A percentile compares a stretch with the other conserved stretches of the same genome.
Evolutionary conservation across 2,329 filamentous ascomycete species (phyloP).

Genomic region (Leptographium wingfieldii): DNA sequence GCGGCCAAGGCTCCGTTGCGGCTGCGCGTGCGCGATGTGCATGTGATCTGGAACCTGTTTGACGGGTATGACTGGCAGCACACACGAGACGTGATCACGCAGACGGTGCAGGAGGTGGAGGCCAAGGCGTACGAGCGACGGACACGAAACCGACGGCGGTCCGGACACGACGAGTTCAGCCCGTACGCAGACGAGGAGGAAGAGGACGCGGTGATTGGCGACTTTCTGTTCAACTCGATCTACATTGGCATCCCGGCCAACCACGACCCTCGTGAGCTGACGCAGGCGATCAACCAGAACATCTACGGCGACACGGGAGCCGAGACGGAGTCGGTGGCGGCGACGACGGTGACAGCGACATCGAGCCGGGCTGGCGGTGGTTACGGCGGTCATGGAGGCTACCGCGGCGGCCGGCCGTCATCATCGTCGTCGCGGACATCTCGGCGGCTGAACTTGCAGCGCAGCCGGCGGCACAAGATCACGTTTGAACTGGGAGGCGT

Average conservation of each 20-base stretch:
- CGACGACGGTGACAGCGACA: conserved; percentile 54
- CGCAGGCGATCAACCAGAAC: conserved; percentile 74
- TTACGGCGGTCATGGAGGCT: conserved; percentile 14
- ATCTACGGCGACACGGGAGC: conserved; percentile 67
- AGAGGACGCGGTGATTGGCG: conserved; percentile 76
- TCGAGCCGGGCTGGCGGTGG: conserved; percentile 30
- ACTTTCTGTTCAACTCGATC: conserved; percentile 96
- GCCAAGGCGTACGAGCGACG: conserved; percentile 65
- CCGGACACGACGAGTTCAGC: conserved; percentile 29
- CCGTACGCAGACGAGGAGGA: conserved; percentile 50
- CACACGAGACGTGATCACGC: conserved; percentile 74
- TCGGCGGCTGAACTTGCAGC: conserved; percentile 61
- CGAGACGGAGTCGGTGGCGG: conserved; percentile 65
- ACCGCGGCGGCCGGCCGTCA: background rate
- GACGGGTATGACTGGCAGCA: conserved; percentile 95
- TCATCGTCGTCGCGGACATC: conserved; percentile 17
- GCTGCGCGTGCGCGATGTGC: conserved; percentile 70
- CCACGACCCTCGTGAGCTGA: conserved; percentile 69
- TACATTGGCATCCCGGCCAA: conserved; percentile 89
- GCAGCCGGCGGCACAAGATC: conserved; percentile 89
- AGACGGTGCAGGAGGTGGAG: conserved; percentile 82
- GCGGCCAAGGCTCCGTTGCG: conserved; percentile 55
- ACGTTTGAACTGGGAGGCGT: conserved; percentile 85
- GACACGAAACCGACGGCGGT: conserved; percentile 41
- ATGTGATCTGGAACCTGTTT: conserved; percentile 94